Percentiles rank a stretch among this genome's conserved stretches.
Conservation (phyloP, 2,329 filamentous ascomycete genomes). For the Monosporascus sp. region DNA sequence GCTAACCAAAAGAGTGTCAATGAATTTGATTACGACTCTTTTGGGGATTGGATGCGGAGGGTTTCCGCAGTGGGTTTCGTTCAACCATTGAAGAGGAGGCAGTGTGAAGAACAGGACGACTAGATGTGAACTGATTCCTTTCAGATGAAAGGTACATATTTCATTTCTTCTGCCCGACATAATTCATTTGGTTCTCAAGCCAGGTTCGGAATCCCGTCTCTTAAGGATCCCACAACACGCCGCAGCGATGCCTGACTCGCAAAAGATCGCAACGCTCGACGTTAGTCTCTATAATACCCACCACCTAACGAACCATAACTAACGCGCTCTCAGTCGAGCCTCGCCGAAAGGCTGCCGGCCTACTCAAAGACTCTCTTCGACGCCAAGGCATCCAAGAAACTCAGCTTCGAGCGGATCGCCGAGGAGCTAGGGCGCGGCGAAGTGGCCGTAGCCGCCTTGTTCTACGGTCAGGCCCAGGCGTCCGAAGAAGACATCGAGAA, state of each 20-base stretch:
- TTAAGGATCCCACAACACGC: background rate
- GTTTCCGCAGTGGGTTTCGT: background rate
- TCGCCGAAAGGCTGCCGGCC: conserved; percentile 63
- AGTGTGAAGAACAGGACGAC: background rate
- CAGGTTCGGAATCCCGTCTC: too few relatives aligned
- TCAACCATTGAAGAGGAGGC: background rate
- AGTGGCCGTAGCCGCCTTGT: conserved; percentile 80
- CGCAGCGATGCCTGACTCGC: conserved; percentile 17
- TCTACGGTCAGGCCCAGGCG: conserved; percentile 81
- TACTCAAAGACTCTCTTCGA: conserved; percentile 71
- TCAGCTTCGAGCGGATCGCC: conserved; percentile 77
- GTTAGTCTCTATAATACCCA: conserved; percentile 11
- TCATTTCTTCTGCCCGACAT: too few relatives aligned
- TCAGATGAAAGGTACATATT: background rate
- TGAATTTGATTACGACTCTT: too few relatives aligned
- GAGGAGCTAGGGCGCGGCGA: conserved; percentile 70
- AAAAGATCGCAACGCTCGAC: conserved; percentile 24
- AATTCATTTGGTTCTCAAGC: too few relatives aligned
- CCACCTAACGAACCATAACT: background rate
- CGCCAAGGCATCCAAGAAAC: conserved; percentile 69
- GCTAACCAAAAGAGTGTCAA: too few relatives aligned
- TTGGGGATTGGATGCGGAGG: background rate
- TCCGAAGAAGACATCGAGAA: conserved; percentile 62
- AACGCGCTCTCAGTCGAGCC: conserved; percentile 46
- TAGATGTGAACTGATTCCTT: background rate